Percentiles rank a stretch among this genome's conserved stretches.
phyloP scores from a whole-genome alignment of 352 stramenopile genomes.

The Phytophthora quininea region DNA sequence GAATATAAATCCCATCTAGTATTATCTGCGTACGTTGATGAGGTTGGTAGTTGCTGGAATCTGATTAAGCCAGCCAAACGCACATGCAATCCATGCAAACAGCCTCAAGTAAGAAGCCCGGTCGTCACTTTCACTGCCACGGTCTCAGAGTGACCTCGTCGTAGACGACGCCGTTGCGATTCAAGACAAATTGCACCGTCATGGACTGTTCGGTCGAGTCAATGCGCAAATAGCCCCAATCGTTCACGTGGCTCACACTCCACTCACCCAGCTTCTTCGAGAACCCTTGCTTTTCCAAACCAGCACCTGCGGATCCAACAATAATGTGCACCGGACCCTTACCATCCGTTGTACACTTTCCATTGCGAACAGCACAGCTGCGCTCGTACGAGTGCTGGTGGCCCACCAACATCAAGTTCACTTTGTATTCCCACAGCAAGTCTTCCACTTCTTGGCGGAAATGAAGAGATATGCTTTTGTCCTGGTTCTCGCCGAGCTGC shows the following conservation, averaged over 20 bases:
- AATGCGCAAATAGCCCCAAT: constrained; percentile 79
- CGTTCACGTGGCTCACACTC: constrained; percentile 81
- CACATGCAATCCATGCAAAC: not conserved
- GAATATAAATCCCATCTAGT: constrained; percentile 29
- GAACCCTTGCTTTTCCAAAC: constrained; percentile 69
- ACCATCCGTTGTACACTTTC: constrained; percentile 73
- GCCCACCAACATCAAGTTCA: constrained; percentile 91
- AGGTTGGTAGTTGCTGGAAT: not conserved
- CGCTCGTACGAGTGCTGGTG: constrained; percentile 94
- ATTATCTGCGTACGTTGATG: constrained; percentile 25
- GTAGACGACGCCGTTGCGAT: constrained; percentile 81
- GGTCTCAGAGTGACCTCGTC: constrained; percentile 70
- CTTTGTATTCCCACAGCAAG: constrained; percentile 85
- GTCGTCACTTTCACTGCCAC: constrained; percentile 33
- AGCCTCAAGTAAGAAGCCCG: too few relatives aligned
- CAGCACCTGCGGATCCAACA: constrained; percentile 83
- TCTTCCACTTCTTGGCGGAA: constrained; percentile 92
- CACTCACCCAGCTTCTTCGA: constrained; percentile 73
- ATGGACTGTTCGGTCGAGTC: constrained; percentile 69
- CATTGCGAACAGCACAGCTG: constrained; percentile 81
- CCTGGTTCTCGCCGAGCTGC: constrained; percentile 65
- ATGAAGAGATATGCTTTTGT: constrained; percentile 72
- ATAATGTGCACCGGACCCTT: constrained; percentile 88
- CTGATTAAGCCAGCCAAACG: not conserved
- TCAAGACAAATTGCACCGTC: constrained; percentile 80